Percentiles rank a stretch among this genome's conserved stretches.
phyloP scores from a whole-genome alignment of 805 yeast species.

The Cyberlindnera americana region DNA sequence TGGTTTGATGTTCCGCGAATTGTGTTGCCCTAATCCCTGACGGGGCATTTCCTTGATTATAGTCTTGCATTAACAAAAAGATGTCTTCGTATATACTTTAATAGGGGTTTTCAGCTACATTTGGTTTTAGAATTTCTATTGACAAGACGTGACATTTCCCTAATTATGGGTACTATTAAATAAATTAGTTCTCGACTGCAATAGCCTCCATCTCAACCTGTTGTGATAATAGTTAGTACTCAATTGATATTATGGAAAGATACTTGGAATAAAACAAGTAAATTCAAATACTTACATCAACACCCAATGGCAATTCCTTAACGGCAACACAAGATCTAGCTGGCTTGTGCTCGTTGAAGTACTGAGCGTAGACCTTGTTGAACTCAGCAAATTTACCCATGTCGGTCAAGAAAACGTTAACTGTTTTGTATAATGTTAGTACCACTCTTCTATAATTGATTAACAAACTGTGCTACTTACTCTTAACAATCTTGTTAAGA shows the following conservation, averaged over 20 bases:
- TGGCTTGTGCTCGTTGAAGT: conserved; percentile 78
- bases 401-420: conserved; percentile 85
- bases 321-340: conserved; percentile 99
- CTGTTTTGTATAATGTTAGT: conserved; percentile 16
- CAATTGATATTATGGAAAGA: neutral
- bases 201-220: conserved; percentile 84
- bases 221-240: conserved; percentile 10
- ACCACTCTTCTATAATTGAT: too few species aligned
- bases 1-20: neutral
- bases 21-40: neutral
- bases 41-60: too few species aligned
- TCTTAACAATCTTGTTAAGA: conserved; percentile 80
- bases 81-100: too few species aligned
- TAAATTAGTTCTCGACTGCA: conserved; percentile 60
- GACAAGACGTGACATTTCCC: neutral
- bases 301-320: conserved; percentile 83
- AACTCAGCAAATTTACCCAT: conserved; percentile 82
- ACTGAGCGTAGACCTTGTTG: conserved; percentile 77
- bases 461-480: conserved; percentile 25
- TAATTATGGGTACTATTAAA: too few species aligned
- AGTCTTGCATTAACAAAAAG: too few species aligned
- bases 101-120: too few species aligned
- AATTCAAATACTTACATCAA: conserved; percentile 40
- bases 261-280: too few species aligned
- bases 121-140: neutral